These are phyloP conservation scores for Russula earlei DNA, from an alignment of 768 basidiomycete species.

Conservation along the genomic window DNA sequence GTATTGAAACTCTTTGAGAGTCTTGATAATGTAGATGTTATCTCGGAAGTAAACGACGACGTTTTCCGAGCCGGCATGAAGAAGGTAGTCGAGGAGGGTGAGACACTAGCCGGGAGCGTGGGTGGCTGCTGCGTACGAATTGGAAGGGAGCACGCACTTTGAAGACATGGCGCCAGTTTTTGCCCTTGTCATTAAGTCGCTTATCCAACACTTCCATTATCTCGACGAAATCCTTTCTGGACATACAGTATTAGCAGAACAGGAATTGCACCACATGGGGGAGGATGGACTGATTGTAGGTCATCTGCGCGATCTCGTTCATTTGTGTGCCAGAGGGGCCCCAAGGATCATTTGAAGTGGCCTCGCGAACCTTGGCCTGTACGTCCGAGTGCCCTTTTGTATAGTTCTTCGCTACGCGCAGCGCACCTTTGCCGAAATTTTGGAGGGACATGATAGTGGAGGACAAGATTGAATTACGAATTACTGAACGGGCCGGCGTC, in stretches of 20 bases:
- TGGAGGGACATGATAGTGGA: constrained; percentile 43
- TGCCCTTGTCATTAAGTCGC: constrained; percentile 95
- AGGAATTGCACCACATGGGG: neutral
- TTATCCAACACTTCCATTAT: constrained; percentile 99
- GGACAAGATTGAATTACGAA: too few species aligned
- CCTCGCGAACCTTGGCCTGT: constrained; percentile 92
- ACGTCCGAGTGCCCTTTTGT: constrained; percentile 94
- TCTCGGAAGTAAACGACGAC: constrained; percentile 98
- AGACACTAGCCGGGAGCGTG: constrained; percentile 48
- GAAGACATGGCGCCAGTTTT: constrained; percentile 99
- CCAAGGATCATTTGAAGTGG: constrained; percentile 97
- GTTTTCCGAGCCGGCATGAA: constrained; percentile 96
- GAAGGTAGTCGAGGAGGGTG: constrained; percentile 89
- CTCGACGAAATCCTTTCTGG: constrained; percentile 90
- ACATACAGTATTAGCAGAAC: neutral
- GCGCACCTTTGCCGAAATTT: constrained; percentile 74
- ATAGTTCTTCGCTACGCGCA: constrained; percentile 90
- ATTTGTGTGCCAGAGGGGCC: constrained; percentile 96
- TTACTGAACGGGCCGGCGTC: too few species aligned
- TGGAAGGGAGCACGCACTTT: constrained; percentile 46
- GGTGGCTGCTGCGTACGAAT: neutral
- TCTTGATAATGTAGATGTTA: constrained; percentile 97
- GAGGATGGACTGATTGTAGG: constrained; percentile 85
- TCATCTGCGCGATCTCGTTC: constrained; percentile 97
- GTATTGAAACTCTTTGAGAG: constrained; percentile 96